phyloP scores from a whole-genome alignment of 371 early-diverging fungal genomes.

The Mucor velutinosus region DNA sequence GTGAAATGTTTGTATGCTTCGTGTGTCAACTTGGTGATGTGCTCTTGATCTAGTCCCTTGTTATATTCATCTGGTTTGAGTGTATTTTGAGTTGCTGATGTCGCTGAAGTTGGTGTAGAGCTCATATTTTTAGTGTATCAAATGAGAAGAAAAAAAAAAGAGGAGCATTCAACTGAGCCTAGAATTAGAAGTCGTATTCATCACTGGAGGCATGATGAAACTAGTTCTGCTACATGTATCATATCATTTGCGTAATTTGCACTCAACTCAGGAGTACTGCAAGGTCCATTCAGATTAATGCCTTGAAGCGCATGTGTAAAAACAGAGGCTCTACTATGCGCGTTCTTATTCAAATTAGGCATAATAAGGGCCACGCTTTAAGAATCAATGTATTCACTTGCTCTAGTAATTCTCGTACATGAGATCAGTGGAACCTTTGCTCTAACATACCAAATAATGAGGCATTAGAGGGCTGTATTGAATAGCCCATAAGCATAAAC shows the following conservation, averaged over 20 bases:
- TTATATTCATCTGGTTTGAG: constrained; percentile 43
- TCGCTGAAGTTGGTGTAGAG: background rate
- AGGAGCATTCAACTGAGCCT: background rate
- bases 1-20: constrained; percentile 59
- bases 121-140: background rate
- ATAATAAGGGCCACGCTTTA: no score
- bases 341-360: no score
- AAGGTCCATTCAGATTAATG: background rate
- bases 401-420: no score
- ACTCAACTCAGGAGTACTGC: background rate
- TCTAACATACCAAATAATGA: no score
- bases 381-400: no score
- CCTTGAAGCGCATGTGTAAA: background rate
- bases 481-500: no score
- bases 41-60: constrained; percentile 47
- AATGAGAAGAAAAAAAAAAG: background rate
- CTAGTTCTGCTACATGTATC: background rate
- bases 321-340: no score
- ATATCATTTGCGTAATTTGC: background rate
- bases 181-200: background rate
- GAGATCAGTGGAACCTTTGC: no score
- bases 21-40: constrained; percentile 56
- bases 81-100: background rate
- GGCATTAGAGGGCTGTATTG: no score
- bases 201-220: background rate